These are phyloP conservation scores for Penicillium goetzii DNA, from an alignment of 495 filamentous ascomycete genomes.

Conservation along the genomic window DNA sequence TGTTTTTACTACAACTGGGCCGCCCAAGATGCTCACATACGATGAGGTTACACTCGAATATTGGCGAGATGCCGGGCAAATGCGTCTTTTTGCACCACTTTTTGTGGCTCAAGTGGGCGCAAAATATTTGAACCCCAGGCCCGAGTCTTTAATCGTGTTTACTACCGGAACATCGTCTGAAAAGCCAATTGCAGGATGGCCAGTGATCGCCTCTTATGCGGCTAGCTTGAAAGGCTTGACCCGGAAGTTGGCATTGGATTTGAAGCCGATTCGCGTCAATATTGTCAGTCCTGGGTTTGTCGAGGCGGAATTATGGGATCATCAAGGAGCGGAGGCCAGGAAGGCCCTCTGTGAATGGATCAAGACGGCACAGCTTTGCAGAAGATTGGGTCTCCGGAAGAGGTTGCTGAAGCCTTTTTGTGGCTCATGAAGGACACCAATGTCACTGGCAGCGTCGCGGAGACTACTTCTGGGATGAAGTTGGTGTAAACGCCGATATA, in stretches of 20 bases:
- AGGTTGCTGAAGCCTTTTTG: conserved; percentile 68
- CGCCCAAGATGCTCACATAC: too few species aligned
- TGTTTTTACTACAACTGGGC: too few species aligned
- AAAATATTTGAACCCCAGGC: neutral
- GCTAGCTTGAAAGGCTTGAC: neutral
- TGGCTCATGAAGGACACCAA: conserved; percentile 65
- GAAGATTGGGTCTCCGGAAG: conserved; percentile 50
- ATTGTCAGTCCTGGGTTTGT: conserved; percentile 59
- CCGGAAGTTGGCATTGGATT: conserved; percentile 59
- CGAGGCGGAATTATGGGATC: conserved; percentile 53
- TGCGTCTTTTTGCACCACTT: too few species aligned
- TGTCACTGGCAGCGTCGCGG: conserved; percentile 43
- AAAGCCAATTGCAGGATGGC: neutral
- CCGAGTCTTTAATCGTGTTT: neutral
- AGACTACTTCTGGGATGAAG: conserved; percentile 1
- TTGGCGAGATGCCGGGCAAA: too few species aligned
- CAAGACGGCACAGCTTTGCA: neutral
- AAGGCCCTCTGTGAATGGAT: neutral
- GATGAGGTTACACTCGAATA: too few species aligned
- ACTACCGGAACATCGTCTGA: neutral
- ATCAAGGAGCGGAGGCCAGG: neutral
- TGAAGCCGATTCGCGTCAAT: conserved; percentile 65
- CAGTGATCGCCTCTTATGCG: neutral
- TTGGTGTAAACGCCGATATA: too few species aligned
- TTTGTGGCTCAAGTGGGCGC: too few species aligned